Evolutionary conservation across 257 asterid genomes (phyloP), one percentile per base, ranked within the genome.

Genomic region (Nicotiana benthamiana): DNA sequence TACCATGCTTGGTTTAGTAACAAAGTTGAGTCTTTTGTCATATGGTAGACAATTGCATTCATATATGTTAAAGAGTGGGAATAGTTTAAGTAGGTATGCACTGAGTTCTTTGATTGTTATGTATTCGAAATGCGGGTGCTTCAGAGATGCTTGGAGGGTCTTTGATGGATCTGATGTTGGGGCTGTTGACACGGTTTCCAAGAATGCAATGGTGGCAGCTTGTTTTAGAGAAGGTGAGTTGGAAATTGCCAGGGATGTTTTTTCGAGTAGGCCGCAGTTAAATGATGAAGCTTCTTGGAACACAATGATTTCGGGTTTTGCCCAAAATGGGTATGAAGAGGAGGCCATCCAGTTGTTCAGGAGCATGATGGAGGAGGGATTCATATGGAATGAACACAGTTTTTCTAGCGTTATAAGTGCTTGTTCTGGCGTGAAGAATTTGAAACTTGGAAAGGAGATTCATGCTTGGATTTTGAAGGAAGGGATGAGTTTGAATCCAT

Each of bases 41-140:
- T 86, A 86, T 63, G 99, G 99, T 28, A 83, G 60, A 81, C 97
- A 93, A 83, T 81, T 92, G 62, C 99, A 95, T 82, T 88, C 91
- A 0, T 90, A 84, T 67, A 95, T 95, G 99, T 87, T 90, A 56
- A 93, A 93, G 91, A 91, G 87, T 60, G 93, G 93, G 61, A 92
- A 90, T 82, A 86, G 90, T 83, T 70, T 84, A 56, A 91, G 94
- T 84, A 82, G 61, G 9, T 95, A 91, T 82, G 87, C 97, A 0
- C 80, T 92, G 79, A 95, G 94, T 87, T 91, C 99, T 82, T 87
- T 95, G 85, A 80, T 93, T 32, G 94, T 89, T 59, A 95, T 95
- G 99, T 93, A 95, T 80, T 95, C 99, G 8, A 95, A 95, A 88
- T 90, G 96, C 40, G 93, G 92, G 70, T 83, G 87, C 46, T 92